Percentiles rank a stretch among this genome's conserved stretches.
phyloP scores from a whole-genome alignment of 164 flowering plant genomes.

The Stephania yunnanensis region DNA sequence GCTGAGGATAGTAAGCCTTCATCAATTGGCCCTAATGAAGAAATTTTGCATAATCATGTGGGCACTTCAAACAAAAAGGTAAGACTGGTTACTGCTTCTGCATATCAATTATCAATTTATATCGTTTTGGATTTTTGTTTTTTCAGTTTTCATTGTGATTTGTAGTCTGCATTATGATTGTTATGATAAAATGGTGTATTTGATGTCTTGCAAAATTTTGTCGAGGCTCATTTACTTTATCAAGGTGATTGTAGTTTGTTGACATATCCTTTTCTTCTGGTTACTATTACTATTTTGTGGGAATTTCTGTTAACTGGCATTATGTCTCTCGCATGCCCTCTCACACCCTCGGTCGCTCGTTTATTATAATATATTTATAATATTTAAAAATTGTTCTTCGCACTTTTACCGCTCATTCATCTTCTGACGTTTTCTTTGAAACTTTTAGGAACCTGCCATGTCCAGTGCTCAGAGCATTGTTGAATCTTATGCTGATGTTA shows the following conservation, averaged over 20 bases:
- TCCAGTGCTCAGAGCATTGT: not conserved
- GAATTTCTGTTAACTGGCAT: not conserved
- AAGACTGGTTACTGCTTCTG: not conserved
- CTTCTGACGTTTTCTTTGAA: constrained; percentile 1
- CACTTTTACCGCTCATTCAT: not conserved
- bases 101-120: not conserved
- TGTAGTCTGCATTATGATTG: not conserved
- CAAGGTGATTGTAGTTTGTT: too few species aligned
- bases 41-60: not conserved
- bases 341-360: too few species aligned
- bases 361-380: too few species aligned
- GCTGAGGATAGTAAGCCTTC: constrained; percentile 3
- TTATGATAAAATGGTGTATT: not conserved
- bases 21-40: constrained; percentile 9
- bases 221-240: not conserved
- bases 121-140: not conserved
- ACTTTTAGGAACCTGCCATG: not conserved
- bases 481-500: constrained; percentile 18
- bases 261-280: too few species aligned
- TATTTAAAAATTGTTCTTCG: not conserved
- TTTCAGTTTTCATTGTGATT: not conserved
- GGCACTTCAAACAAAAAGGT: constrained; percentile 16
- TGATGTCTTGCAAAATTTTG: not conserved
- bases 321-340: not conserved
- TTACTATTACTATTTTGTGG: too few species aligned